A percentile compares a stretch with the other conserved stretches of the same genome.
These are phyloP conservation scores for Exophiala aquamarina DNA, from an alignment of 2,329 filamentous ascomycete species.

Conservation along the genomic window DNA sequence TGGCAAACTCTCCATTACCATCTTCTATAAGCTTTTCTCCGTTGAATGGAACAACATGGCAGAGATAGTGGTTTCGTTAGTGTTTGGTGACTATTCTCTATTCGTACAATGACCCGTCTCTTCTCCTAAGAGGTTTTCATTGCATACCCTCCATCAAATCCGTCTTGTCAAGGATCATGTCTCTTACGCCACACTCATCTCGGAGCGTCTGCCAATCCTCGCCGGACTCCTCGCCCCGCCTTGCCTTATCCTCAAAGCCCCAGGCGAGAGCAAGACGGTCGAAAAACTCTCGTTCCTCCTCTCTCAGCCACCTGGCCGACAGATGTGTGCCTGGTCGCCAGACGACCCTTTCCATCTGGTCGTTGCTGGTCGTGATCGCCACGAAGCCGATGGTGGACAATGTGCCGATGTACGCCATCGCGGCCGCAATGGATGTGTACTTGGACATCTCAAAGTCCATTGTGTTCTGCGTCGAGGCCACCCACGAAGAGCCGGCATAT, in stretches of 20 bases:
- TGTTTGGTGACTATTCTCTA: not conserved
- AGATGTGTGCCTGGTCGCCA: constrained; percentile 83
- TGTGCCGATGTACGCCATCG: constrained; percentile 78
- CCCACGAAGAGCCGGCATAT: constrained; percentile 59
- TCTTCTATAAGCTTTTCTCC: no score
- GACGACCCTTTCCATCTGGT: constrained; percentile 91
- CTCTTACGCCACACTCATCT: constrained; percentile 77
- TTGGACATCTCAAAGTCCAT: constrained; percentile 77
- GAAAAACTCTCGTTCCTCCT: constrained; percentile 84
- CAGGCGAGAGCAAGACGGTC: constrained; percentile 85
- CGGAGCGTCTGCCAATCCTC: constrained; percentile 83
- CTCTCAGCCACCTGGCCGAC: constrained; percentile 78
- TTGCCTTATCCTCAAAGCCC: constrained; percentile 81
- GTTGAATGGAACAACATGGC: not conserved
- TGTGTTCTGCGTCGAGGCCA: constrained; percentile 67
- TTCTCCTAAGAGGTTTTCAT: constrained; percentile 36
- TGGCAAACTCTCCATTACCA: not conserved
- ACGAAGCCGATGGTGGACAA: constrained; percentile 80
- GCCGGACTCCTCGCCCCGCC: constrained; percentile 86
- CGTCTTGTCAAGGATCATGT: constrained; percentile 87
- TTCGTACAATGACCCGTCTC: not conserved
- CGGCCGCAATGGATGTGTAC: constrained; percentile 73
- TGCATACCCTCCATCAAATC: constrained; percentile 94
- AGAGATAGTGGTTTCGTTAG: no score
- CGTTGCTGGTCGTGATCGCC: constrained; percentile 82